Evolutionary conservation across 345 rosid genomes (phyloP).

Genomic region (Eucalyptus pumila): DNA sequence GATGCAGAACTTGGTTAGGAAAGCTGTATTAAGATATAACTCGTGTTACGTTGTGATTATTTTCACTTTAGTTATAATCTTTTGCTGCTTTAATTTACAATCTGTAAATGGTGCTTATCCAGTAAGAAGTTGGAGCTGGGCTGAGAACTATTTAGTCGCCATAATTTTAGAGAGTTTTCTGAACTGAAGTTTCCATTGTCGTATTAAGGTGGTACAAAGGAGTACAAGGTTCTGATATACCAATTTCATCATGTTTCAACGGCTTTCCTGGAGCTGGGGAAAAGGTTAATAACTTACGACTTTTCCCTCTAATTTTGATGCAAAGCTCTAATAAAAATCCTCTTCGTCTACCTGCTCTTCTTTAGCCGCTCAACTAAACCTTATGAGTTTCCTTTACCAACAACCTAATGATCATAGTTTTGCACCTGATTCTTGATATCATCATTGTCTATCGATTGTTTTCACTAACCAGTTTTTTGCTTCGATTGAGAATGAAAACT

Average conservation of each 20-base stretch:
- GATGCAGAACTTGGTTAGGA: background rate
- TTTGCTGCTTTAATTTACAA: background rate
- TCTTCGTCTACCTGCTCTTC: background rate
- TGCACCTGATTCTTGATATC: background rate
- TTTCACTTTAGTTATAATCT: no score
- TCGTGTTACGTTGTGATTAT: background rate
- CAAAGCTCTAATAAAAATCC: background rate
- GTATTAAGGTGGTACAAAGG: constrained; percentile 67
- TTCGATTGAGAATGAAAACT: background rate
- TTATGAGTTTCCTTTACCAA: background rate
- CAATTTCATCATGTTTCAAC: constrained; percentile 70
- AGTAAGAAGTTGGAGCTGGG: background rate
- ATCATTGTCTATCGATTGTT: background rate
- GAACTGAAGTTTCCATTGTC: background rate
- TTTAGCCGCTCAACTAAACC: background rate
- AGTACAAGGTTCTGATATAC: constrained; percentile 84
- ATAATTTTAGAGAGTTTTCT: no score
- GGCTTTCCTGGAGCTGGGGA: constrained; percentile 76
- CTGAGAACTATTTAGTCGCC: background rate
- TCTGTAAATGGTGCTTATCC: background rate
- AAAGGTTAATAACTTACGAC: constrained; percentile 20
- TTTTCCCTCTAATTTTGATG: background rate
- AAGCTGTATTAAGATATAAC: no score
- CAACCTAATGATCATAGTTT: background rate
- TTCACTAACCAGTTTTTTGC: background rate